Evolutionary conservation across 192 early-diverging fungal genomes (phyloP).

Genomic region (Rhizoclosmatium globosum): DNA sequence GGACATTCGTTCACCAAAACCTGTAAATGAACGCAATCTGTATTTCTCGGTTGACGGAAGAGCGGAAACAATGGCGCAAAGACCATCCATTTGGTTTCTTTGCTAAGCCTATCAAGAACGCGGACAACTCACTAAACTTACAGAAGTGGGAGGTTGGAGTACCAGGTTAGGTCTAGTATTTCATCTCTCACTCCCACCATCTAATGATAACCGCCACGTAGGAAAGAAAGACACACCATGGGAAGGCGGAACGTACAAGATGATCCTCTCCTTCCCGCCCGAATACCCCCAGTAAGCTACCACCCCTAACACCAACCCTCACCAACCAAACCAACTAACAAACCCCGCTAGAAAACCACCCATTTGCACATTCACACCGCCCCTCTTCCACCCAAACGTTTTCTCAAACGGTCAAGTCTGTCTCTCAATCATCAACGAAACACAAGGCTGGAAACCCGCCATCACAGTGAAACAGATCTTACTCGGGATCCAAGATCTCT

Average conservation of each 20-base stretch:
- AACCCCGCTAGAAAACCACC: constrained; percentile 67
- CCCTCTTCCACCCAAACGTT: constrained; percentile 77
- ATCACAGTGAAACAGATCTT: constrained; percentile 98
- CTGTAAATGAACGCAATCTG: constrained; percentile 69
- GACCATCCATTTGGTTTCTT: constrained; percentile 95
- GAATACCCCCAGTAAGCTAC: constrained; percentile 84
- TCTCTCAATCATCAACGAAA: constrained; percentile 93
- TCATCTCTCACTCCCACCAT: background rate
- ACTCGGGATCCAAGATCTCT: constrained; percentile 87
- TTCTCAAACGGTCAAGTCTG: constrained; percentile 98
- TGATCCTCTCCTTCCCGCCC: constrained; percentile 81
- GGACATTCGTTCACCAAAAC: background rate
- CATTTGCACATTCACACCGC: constrained; percentile 61
- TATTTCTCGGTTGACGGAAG: constrained; percentile 80
- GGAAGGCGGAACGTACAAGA: constrained; percentile 88
- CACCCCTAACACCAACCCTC: constrained; percentile 25
- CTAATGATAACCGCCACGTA: constrained; percentile 9
- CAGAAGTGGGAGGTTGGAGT: constrained; percentile 85
- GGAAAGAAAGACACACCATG: constrained; percentile 66
- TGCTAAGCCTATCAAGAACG: constrained; percentile 85
- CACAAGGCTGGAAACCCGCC: constrained; percentile 77
- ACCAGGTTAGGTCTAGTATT: constrained; percentile 62
- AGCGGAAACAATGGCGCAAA: constrained; percentile 97
- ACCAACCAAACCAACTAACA: constrained; percentile 78
- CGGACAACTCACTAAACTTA: constrained; percentile 80